phyloP scores from a whole-genome alignment of 2,329 filamentous ascomycete species.

The Albifimbria verrucaria region DNA sequence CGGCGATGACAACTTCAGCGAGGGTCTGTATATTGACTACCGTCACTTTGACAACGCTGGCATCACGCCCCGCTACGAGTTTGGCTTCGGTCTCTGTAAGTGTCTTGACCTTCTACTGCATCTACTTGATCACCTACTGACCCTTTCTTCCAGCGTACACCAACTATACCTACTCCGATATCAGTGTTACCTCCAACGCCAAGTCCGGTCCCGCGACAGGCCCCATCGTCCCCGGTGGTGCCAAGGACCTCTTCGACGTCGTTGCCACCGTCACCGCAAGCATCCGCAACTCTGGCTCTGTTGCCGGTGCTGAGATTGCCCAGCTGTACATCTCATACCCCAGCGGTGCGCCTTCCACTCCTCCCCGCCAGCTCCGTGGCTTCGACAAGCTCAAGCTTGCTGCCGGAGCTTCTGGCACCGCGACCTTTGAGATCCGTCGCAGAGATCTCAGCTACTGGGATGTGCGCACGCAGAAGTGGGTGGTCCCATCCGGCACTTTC shows the following conservation, averaged over 20 bases:
- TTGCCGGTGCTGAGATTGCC: conserved; percentile 47
- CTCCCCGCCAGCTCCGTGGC: conserved; percentile 57
- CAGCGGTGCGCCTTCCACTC: conserved; percentile 27
- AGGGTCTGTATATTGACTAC: conserved; percentile 76
- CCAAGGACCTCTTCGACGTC: conserved; percentile 41
- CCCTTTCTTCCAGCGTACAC: conserved; percentile 54
- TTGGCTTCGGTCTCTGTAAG: conserved; percentile 68
- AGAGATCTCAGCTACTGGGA: conserved; percentile 66
- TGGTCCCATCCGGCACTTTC: neutral
- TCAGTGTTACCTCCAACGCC: conserved; percentile 28
- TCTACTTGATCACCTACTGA: neutral
- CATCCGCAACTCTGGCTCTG: conserved; percentile 61
- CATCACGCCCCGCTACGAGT: conserved; percentile 63
- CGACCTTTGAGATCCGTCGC: conserved; percentile 52
- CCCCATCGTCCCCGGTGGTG: conserved; percentile 38
- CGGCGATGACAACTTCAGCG: conserved; percentile 57
- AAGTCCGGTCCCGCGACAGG: conserved; percentile 37
- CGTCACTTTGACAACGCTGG: conserved; percentile 68
- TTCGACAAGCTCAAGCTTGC: conserved; percentile 58
- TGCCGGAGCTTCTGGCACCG: conserved; percentile 50
- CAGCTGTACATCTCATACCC: conserved; percentile 54
- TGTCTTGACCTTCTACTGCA: conserved; percentile 49
- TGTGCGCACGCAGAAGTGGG: conserved; percentile 33
- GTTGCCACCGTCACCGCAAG: conserved; percentile 52
- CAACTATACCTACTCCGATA: conserved; percentile 57